These are phyloP conservation scores for Neurospora africana DNA, from an alignment of 495 filamentous ascomycete genomes.

Conservation along the genomic window DNA sequence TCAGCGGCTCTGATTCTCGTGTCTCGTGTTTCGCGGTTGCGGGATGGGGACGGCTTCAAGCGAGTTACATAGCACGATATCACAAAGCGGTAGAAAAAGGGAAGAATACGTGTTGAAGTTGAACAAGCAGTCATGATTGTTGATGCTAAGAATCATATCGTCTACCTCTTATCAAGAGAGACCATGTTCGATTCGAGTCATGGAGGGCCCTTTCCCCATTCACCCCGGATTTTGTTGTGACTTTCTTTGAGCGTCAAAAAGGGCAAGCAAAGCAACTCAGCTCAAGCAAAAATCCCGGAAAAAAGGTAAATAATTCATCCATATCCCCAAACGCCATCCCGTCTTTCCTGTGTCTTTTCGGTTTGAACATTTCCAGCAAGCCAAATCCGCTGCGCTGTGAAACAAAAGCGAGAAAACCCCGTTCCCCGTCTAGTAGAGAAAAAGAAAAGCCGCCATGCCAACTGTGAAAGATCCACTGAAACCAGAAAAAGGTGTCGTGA, in stretches of 20 bases:
- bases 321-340: not conserved
- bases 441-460: not conserved
- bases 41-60: not conserved
- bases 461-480: not conserved
- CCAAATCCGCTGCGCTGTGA: not conserved
- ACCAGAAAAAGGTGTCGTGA: not conserved
- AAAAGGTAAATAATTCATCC: not conserved
- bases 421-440: not conserved
- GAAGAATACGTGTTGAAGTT: not conserved
- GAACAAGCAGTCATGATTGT: not conserved
- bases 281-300: not conserved
- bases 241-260: not conserved
- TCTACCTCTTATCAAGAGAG: not conserved
- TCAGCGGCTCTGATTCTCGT: not conserved
- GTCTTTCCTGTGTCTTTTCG: not conserved
- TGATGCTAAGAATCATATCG: not conserved
- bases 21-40: not conserved
- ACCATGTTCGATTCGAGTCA: not conserved
- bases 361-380: not conserved
- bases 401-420: not conserved
- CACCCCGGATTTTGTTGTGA: not conserved
- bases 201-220: not conserved
- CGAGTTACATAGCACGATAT: not conserved
- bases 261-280: not conserved
- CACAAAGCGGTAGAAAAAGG: not conserved